Evolutionary conservation across 331 rosid species (phyloP), one percentile per base, ranked within the genome.

Genomic region (Malus hybrid): DNA sequence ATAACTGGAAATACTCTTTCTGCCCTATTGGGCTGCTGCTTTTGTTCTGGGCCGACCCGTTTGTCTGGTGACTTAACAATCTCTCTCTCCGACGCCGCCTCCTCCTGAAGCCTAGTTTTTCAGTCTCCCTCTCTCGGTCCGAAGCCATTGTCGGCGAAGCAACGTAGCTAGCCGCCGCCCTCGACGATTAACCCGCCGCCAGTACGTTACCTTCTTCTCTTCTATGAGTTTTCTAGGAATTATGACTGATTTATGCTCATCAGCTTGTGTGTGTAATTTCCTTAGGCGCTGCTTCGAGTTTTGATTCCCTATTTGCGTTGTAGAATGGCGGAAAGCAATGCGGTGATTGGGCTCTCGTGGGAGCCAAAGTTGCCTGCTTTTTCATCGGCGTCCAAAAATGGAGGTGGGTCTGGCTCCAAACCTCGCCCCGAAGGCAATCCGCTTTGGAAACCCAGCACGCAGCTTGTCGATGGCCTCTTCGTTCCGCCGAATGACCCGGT

Each of bases 401-500:
- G 44, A 39, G 44, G 12, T 8, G 12, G 24, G 20, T 65, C 87
- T 64, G 46, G 15, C 64, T 15, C 57, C 10, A 77, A 78, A 44
- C 67, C 84, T 42, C 79, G 71, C 19, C 78, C 82, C 22, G 86
- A 83, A 68, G 69, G 76, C 65, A 80, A 78, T 70, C 57, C 63
- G 22, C 81, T 86, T 73, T 90, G 91, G 94, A 86, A 82, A 83
- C 78, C 85, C 28, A 79, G 75, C 32, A 6, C 83, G 1, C 87
- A 91, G 87, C 94, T 93, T 55, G 87, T 93, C 60, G 91, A 88
- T 75, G 96, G 97, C 20, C 91, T 93, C 42, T 90, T 87, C 9
- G 87, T 94, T 80, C 96, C 95, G 0, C 92, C 97, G 0, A 91
- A 77, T 15, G 77, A 90, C 81, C 93, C 92, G 11, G 85, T 73